These are phyloP conservation scores for Ophiosphaerella narmari DNA, from an alignment of 2,329 filamentous ascomycete species.

Conservation along the genomic window DNA sequence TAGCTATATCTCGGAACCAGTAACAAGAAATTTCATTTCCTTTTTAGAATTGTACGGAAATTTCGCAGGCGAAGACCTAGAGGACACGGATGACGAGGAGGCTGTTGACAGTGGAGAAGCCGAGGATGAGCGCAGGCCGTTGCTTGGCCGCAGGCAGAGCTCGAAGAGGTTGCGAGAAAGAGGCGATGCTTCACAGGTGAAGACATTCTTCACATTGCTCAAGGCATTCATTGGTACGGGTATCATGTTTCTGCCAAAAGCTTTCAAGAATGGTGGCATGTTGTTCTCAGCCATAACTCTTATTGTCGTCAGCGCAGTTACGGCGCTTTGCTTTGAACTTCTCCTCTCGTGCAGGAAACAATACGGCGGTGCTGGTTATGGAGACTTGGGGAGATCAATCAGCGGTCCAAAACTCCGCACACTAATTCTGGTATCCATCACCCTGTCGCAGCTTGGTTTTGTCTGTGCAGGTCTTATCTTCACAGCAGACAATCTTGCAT, in stretches of 20 bases:
- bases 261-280: conserved; percentile 77
- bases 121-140: conserved; percentile 62
- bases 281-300: conserved; percentile 74
- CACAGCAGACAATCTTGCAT: conserved; percentile 72
- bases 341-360: conserved; percentile 68
- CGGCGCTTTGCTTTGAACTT: conserved; percentile 73
- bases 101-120: conserved; percentile 58
- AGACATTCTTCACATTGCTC: conserved; percentile 77
- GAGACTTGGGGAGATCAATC: conserved; percentile 71
- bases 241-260: conserved; percentile 81
- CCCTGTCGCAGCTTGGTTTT: conserved; percentile 76
- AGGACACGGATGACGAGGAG: conserved; percentile 62
- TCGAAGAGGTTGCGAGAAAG: conserved; percentile 53
- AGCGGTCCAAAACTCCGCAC: conserved; percentile 66
- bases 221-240: conserved; percentile 81
- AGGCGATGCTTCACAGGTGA: conserved; percentile 69
- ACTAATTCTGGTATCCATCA: conserved; percentile 71
- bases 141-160: conserved; percentile 62
- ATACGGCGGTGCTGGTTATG: conserved; percentile 73
- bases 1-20: conserved; percentile 55
- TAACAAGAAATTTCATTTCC: conserved; percentile 73
- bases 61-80: conserved; percentile 74
- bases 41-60: conserved; percentile 77
- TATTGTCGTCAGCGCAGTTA: conserved; percentile 67
- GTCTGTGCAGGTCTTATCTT: conserved; percentile 80